Evolutionary conservation across 495 filamentous ascomycete species (phyloP).

Genomic region (Massariosphaeria phaeospora): DNA sequence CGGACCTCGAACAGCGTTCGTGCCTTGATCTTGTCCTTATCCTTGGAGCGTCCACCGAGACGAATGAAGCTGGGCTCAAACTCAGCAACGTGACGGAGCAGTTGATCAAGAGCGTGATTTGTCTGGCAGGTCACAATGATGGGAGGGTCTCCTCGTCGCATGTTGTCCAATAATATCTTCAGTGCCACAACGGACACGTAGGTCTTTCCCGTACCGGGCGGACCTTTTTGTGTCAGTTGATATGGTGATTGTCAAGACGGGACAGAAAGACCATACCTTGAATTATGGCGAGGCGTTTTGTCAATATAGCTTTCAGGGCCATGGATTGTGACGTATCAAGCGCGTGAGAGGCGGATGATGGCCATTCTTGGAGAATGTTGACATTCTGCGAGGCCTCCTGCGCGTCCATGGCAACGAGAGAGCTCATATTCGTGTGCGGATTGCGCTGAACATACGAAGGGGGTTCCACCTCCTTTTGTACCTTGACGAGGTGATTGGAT

Average conservation of each 20-base stretch:
- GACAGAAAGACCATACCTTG: no score
- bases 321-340: conserved; percentile 66
- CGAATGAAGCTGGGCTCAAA: conserved; percentile 68
- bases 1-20: conserved; percentile 63
- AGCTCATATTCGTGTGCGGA: conserved; percentile 47
- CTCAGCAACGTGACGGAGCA: conserved; percentile 61
- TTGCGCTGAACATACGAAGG: conserved; percentile 49
- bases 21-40: conserved; percentile 57
- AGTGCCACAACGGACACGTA: conserved; percentile 69
- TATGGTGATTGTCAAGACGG: no score
- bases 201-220: conserved; percentile 89
- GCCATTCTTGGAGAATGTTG: conserved; percentile 51
- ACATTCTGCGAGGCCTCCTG: conserved; percentile 38
- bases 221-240: no score
- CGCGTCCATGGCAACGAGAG: conserved; percentile 34
- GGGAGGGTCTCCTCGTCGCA: conserved; percentile 56
- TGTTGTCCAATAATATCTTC: conserved; percentile 60
- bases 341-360: conserved; percentile 41
- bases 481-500: conserved; percentile 54
- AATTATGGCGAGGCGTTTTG: conserved; percentile 68
- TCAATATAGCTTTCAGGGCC: conserved; percentile 66
- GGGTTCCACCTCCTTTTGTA: conserved; percentile 45
- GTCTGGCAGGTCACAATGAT: conserved; percentile 81
- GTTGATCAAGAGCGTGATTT: conserved; percentile 88
- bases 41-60: conserved; percentile 70